Evolutionary conservation across 371 early-diverging fungal species (phyloP), one percentile per base, ranked within the genome.

Genomic region (Mucor velutinosus): DNA sequence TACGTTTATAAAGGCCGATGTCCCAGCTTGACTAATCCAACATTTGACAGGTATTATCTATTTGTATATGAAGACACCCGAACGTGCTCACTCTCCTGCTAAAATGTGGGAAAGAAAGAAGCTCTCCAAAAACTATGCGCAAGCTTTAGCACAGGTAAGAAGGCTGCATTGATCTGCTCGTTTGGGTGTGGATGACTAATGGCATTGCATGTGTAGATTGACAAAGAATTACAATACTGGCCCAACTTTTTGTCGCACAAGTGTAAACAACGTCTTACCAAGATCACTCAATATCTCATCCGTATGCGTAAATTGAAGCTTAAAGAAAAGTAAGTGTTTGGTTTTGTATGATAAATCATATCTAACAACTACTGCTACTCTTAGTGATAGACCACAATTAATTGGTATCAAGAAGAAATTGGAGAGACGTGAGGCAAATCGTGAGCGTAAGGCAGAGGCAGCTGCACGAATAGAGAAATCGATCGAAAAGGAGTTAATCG

Each of bases 231-330:
- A 71, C 77, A 92, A 58, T 93, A 93, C 83, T 99, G 96, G 97
- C 97, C 97, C 66, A 83, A 89, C 65, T 94, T 94, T 79, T 78
- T 93, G 67, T 87, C 94, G 70, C 97, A 99, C 87, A 97, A 96
- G 80, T 99, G 99, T 86, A 99, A 99, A 80, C 98, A 99, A 76
- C 92, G 99, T 65, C 77, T 97, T 57, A 99, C 99, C 35, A 97
- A 97, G 84, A 93, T 99, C 64, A 97, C 95, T 43, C 98, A 99
- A 79, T 97, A 95, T 75, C 85, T 99, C 57, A 95, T 96, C 74
- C 91, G 97, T 77, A 96, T 96, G 94, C 88, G 96, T 70, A 91
- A 93, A 74, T 85, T 98, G 71, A 89, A 91, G 73, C 81, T 96
- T 53, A 96, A 95, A 80, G 92, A 92, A 74, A 86, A 80, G 85